Conservation (phyloP, 139 green algal genomes). For the Spirogloea muscicola region DNA sequence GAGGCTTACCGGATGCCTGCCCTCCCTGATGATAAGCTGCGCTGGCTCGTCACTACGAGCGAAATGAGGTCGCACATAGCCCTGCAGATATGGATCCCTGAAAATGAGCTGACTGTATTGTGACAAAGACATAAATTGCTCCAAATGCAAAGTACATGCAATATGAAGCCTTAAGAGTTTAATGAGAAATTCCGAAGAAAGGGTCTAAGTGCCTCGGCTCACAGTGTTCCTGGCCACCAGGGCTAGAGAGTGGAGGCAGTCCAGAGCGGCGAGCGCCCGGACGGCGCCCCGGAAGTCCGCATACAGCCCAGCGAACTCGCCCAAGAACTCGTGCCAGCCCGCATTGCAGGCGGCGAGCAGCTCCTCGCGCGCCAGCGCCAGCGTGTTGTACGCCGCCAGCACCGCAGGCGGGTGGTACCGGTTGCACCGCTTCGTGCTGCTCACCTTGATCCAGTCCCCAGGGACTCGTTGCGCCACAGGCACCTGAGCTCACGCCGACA, state of each 20-base stretch:
- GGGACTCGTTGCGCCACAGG: conserved; percentile 38
- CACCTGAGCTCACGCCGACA: background rate
- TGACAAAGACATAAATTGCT: no score
- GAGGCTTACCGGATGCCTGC: conserved; percentile 11
- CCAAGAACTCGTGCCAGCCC: conserved; percentile 62
- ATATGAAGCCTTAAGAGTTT: background rate
- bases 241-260: conserved; percentile 72
- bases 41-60: background rate
- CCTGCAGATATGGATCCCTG: conserved; percentile 3
- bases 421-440: conserved; percentile 71
- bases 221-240: conserved; percentile 41
- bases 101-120: background rate
- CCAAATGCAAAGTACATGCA: background rate
- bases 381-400: conserved; percentile 34
- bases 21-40: conserved; percentile 17
- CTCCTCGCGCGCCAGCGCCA: conserved; percentile 61
- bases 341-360: conserved; percentile 43
- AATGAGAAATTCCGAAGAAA: background rate
- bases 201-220: background rate
- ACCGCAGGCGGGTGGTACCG: conserved; percentile 69
- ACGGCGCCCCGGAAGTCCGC: conserved; percentile 55
- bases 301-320: conserved; percentile 55
- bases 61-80: conserved; percentile 28
- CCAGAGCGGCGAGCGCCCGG: conserved; percentile 64
- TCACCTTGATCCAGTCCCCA: conserved; percentile 53